Percentiles rank a stretch among this genome's conserved stretches.
These are phyloP conservation scores for Knoxdaviesia proteae DNA, from an alignment of 2,329 filamentous ascomycete species.

Conservation along the genomic window DNA sequence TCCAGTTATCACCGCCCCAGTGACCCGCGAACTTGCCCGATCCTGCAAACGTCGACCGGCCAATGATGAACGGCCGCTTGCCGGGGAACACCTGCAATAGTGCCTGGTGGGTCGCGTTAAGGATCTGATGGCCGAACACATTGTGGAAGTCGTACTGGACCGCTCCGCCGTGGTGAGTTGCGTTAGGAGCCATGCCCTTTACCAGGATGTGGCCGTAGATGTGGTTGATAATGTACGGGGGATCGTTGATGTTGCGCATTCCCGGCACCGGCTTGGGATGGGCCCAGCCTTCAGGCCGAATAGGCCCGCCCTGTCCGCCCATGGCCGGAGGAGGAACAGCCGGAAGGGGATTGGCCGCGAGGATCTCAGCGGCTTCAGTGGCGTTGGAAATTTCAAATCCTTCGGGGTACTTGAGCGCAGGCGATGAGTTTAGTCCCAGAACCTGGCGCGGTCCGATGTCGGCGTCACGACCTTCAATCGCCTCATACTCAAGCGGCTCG, in stretches of 20 bases:
- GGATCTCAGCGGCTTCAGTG: no score
- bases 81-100: conserved; percentile 40
- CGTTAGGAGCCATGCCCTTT: conserved; percentile 34
- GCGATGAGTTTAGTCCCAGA: no score
- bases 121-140: conserved; percentile 52
- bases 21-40: conserved; percentile 58
- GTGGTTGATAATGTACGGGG: conserved; percentile 60
- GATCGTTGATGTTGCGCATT: conserved; percentile 46
- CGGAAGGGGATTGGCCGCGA: no score
- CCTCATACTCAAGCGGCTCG: no score
- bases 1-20: conserved; percentile 62
- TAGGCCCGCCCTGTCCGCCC: no score
- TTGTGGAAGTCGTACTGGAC: conserved; percentile 73
- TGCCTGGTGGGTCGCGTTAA: conserved; percentile 57
- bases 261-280: conserved; percentile 38
- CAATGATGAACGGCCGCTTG: conserved; percentile 68
- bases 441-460: conserved; percentile 1
- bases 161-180: conserved; percentile 52
- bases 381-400: conserved; percentile 21
- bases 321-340: no score
- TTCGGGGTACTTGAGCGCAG: conserved; percentile 38
- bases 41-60: conserved; percentile 61
- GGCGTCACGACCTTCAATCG: neutral
- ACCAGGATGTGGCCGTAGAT: conserved; percentile 37
- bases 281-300: neutral